phyloP scores from a whole-genome alignment of 768 basidiomycete genomes.

The Tephrocybe sp. region DNA sequence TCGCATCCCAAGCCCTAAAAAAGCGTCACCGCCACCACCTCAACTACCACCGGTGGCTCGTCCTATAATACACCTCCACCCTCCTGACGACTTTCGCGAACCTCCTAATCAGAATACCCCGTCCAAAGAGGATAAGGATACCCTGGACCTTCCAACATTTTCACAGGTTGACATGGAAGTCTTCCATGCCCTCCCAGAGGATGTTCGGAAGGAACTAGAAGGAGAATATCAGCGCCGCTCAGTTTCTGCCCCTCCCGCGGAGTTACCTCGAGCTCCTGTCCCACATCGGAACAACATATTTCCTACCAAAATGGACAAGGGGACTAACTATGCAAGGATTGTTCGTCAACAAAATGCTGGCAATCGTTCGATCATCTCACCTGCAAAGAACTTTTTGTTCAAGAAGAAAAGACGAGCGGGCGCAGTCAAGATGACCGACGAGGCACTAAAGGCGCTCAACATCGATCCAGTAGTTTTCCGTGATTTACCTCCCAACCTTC shows the following conservation, averaged over 20 bases:
- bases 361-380: conserved; percentile 38
- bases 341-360: conserved; percentile 64
- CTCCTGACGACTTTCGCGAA: conserved; percentile 14
- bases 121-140: conserved; percentile 14
- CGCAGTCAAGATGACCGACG: conserved; percentile 46
- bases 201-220: conserved; percentile 69
- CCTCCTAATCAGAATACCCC: conserved; percentile 11
- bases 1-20: conserved; percentile 15
- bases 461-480: conserved; percentile 77
- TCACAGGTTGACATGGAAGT: conserved; percentile 76
- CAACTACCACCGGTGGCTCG: conserved; percentile 8
- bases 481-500: conserved; percentile 61
- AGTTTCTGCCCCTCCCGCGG: conserved; percentile 40
- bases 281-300: conserved; percentile 28
- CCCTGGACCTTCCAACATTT: conserved; percentile 60
- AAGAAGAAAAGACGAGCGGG: conserved; percentile 31
- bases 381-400: conserved; percentile 31
- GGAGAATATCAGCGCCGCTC: conserved; percentile 65
- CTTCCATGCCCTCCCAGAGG: conserved; percentile 68
- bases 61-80: conserved; percentile 17
- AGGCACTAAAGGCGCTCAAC: conserved; percentile 60
- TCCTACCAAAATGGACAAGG: conserved; percentile 31
- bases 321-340: conserved; percentile 54
- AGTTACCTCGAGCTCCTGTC: conserved; percentile 13
- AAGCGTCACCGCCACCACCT: conserved; percentile 11